Conservation (phyloP, 768 basidiomycete genomes). For the Kwoniella sp. region DNA sequence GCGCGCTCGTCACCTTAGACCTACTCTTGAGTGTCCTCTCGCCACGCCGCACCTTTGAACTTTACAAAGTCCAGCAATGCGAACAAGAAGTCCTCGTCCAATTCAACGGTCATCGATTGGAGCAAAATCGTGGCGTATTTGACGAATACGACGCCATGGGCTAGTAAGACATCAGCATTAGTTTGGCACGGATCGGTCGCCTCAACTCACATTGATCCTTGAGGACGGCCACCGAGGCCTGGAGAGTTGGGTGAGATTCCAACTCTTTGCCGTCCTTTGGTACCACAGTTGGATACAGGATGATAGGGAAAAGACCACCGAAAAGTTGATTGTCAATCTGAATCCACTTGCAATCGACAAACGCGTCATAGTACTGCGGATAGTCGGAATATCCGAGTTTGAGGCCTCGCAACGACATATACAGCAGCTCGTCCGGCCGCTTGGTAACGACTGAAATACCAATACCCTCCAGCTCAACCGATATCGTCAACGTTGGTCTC, state of each 20-base stretch:
- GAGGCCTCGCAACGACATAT: conserved; percentile 74
- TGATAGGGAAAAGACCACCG: conserved; percentile 90
- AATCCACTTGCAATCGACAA: conserved; percentile 76
- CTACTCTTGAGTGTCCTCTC: conserved; percentile 75
- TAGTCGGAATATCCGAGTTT: conserved; percentile 84
- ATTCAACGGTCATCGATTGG: conserved; percentile 90
- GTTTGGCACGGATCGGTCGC: too few species aligned
- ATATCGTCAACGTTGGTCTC: conserved; percentile 67
- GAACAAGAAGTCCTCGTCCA: conserved; percentile 96
- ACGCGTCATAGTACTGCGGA: conserved; percentile 74
- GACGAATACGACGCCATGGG: conserved; percentile 96
- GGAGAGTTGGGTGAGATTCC: conserved; percentile 83
- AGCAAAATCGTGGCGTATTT: conserved; percentile 94
- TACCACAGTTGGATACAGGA: conserved; percentile 89
- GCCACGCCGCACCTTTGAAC: conserved; percentile 88
- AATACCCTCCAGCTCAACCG: conserved; percentile 80
- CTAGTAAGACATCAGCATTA: conserved; percentile 59
- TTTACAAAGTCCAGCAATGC: conserved; percentile 88
- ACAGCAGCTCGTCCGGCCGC: conserved; percentile 83
- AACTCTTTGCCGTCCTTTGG: conserved; percentile 65
- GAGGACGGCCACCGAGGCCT: conserved; percentile 81
- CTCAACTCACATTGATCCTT: conserved; percentile 79
- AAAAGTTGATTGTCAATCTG: conserved; percentile 98
- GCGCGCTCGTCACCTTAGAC: conserved; percentile 5
- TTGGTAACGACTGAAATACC: conserved; percentile 90